Evolutionary conservation across 2,329 filamentous ascomycete species (phyloP), one percentile per base, ranked within the genome.

Genomic region (Pseudogymnoascus sp.): DNA sequence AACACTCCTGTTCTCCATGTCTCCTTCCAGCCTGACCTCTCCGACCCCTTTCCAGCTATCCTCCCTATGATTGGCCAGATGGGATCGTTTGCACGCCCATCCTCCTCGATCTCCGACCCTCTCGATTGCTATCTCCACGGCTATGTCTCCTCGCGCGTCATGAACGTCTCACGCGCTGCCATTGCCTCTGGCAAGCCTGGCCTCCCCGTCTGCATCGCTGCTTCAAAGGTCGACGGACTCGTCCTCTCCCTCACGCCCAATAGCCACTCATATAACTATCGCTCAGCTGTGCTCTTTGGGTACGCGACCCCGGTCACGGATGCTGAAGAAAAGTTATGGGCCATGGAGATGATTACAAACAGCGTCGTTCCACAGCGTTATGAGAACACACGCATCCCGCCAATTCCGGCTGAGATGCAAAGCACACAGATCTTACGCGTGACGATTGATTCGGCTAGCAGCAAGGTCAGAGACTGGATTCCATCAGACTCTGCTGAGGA

Each of bases 1-100:
- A 80, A 80, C 19, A 83, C 84, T n/a, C 85, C 84, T 38, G 82
- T 96, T 60, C 81, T 95, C 14, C 88, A 96, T 76, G 86, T 96
- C 70, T 91, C 90, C 66, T 96, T 96, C 81, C 79, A 83, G 1
- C 78, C 79, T 4, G 76, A 81, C 4, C 78, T 82, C 0, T 76
- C 79, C 50, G 84, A 86, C 61, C 87, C 89, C 0, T 95, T 93
- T 71, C 90, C 91, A 3, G 84, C 85, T 61, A 87, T 88, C 62
- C 81, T 96, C 1, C 91, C 91, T 65, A 93, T 96, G 90, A 90
- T 96, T 70, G 90, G 90, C 61, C 86, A 90, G 69, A 89, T 95
- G 82, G 89, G 86, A 11, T 89, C 86, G 24, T 95, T 88, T 72
- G 77, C 78, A 64, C 77, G 78, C 0, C 87, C 87, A 4, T 86